A percentile compares a stretch with the other conserved stretches of the same genome.
phyloP scores from a whole-genome alignment of 2,329 filamentous ascomycete genomes.

The Curvularia spicifera region DNA sequence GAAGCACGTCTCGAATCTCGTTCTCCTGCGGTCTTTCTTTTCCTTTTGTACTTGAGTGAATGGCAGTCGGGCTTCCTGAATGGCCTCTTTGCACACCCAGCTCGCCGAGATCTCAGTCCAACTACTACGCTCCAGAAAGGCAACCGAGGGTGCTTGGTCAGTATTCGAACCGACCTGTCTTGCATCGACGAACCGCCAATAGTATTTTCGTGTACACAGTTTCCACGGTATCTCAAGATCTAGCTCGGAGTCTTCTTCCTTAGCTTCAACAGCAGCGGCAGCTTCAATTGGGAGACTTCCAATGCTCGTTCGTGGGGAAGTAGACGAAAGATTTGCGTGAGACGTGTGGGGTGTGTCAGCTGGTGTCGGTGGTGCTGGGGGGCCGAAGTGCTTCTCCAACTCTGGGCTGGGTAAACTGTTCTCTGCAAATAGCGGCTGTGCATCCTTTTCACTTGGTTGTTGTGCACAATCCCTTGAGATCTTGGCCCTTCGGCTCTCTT shows the following conservation, averaged over 20 bases:
- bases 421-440: conserved; percentile 43
- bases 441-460: conserved; percentile 23
- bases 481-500: conserved; percentile 15
- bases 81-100: conserved; percentile 49
- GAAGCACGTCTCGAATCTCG: conserved; percentile 46
- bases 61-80: conserved; percentile 42
- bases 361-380: conserved; percentile 36
- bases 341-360: conserved; percentile 36
- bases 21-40: conserved; percentile 36
- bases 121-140: conserved; percentile 37
- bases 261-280: conserved; percentile 40
- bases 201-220: conserved; percentile 40
- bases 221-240: conserved; percentile 48
- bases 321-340: conserved; percentile 23
- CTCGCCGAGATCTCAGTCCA: conserved; percentile 48
- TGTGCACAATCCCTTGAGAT: conserved; percentile 19
- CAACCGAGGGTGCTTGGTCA: conserved; percentile 33
- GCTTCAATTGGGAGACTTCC: conserved; percentile 38
- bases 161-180: conserved; percentile 42
- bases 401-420: conserved; percentile 30
- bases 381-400: conserved; percentile 25
- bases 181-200: conserved; percentile 47
- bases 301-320: conserved; percentile 37
- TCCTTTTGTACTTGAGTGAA: conserved; percentile 46
- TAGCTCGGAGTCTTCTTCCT: conserved; percentile 40